Evolutionary conservation across 2,329 filamentous ascomycete genomes (phyloP).

Genomic region (Epichloe festucae): DNA sequence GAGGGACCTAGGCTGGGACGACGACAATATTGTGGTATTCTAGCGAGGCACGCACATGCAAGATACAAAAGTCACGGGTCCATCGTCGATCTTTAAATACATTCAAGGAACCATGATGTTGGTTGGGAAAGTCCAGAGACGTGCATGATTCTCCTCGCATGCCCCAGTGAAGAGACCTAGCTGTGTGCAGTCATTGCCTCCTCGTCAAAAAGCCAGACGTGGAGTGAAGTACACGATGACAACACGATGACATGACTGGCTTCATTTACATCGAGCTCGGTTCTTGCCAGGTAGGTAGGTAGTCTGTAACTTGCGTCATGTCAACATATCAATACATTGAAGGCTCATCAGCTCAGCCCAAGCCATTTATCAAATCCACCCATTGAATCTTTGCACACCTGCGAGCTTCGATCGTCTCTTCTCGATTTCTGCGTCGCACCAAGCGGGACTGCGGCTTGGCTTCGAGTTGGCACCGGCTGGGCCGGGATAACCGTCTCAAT

Average conservation of each 20-base stretch:
- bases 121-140: not conserved
- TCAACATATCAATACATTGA: not conserved
- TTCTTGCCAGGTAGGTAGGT: too few relatives aligned
- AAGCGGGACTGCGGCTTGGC: not conserved
- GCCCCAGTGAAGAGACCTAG: too few relatives aligned
- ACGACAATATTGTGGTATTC: conserved; percentile 17
- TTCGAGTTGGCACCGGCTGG: conserved; percentile 40
- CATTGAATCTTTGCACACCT: conserved; percentile 10
- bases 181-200: too few relatives aligned
- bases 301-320: not conserved
- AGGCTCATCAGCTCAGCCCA: not conserved
- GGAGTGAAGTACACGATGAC: too few relatives aligned
- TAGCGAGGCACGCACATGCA: conserved; percentile 1
- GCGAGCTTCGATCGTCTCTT: conserved; percentile 5
- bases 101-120: not conserved
- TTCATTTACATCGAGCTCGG: too few relatives aligned
- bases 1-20: conserved; percentile 48
- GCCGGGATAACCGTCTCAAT: conserved; percentile 76
- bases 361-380: conserved; percentile 17
- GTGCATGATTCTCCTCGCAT: too few relatives aligned
- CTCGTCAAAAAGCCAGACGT: too few relatives aligned
- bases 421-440: not conserved
- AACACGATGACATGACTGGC: too few relatives aligned
- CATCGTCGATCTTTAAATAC: too few relatives aligned
- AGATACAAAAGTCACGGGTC: too few relatives aligned